Conservation (phyloP, 2,329 filamentous ascomycete species). For the Didymella sp. region DNA sequence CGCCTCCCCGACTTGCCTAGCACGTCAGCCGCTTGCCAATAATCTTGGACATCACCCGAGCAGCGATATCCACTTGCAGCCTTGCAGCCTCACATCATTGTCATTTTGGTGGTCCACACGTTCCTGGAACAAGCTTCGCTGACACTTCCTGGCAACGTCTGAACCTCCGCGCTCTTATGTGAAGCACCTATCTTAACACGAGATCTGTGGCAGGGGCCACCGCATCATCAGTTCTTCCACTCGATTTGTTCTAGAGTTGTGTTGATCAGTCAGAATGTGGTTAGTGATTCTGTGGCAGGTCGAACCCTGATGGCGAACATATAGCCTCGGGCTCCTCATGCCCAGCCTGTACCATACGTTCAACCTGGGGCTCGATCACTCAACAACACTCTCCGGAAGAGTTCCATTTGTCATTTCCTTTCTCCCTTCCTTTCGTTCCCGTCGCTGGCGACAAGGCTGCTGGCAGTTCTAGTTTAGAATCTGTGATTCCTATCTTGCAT, state of each 20-base stretch:
- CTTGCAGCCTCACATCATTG: slow-evolving; percentile 38
- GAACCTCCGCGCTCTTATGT: slow-evolving; percentile 41
- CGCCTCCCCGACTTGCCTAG: slow-evolving; percentile 23
- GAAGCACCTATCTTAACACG: slow-evolving; percentile 35
- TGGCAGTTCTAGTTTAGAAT: slow-evolving; percentile 33
- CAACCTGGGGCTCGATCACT: slow-evolving; percentile 28
- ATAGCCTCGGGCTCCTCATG: slow-evolving; percentile 31
- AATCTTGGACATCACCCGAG: slow-evolving; percentile 28
- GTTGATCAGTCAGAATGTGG: slow-evolving; percentile 38
- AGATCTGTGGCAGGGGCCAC: slow-evolving; percentile 41
- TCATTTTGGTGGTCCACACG: slow-evolving; percentile 27
- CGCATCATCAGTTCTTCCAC: slow-evolving; percentile 31
- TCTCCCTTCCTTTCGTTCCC: slow-evolving; percentile 31
- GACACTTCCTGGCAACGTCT: slow-evolving; percentile 41
- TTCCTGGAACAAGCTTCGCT: slow-evolving; percentile 29
- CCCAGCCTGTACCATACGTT: slow-evolving; percentile 37
- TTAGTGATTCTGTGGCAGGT: slow-evolving; percentile 33
- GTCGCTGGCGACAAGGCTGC: slow-evolving; percentile 48
- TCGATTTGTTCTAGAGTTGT: slow-evolving; percentile 34
- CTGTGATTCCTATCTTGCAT: slow-evolving; percentile 24
- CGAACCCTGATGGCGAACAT: slow-evolving; percentile 38
- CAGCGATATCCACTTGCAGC: slow-evolving; percentile 25
- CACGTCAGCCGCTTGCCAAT: slow-evolving; percentile 33
- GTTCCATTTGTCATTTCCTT: slow-evolving; percentile 32
- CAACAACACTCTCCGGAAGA: slow-evolving; percentile 46